Conservation (phyloP, 2,329 filamentous ascomycete species). For the Diaporthe sp. region DNA sequence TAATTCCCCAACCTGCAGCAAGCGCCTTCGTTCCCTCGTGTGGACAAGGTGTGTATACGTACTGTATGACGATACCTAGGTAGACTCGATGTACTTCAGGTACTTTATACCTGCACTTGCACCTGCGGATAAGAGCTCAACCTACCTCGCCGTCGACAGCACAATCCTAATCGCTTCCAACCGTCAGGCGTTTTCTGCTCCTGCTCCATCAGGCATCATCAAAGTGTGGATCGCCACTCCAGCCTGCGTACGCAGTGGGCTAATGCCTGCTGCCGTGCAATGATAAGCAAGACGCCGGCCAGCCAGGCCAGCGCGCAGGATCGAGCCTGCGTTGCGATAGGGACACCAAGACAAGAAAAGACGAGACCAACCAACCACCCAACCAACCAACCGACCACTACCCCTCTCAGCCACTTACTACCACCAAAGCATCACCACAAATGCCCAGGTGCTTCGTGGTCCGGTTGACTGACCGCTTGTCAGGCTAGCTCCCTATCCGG, state of each 20-base stretch:
- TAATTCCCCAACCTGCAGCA: constrained; percentile 30
- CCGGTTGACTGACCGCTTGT: constrained; percentile 13
- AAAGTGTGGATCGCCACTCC: constrained; percentile 3
- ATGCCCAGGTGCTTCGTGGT: not conserved
- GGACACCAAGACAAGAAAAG: constrained; percentile 5
- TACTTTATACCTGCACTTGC: not conserved
- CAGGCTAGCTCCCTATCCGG: not conserved
- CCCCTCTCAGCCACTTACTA: constrained; percentile 9
- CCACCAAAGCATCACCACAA: constrained; percentile 2
- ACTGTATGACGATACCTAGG: not conserved
- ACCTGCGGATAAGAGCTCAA: not conserved
- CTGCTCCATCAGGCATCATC: constrained; percentile 14
- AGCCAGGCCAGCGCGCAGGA: not conserved
- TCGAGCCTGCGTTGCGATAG: constrained; percentile 13
- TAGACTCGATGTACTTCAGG: not conserved
- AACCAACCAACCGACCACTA: not conserved
- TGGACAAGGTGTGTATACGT: not conserved
- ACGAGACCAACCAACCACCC: not conserved
- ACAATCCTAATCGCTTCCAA: not conserved
- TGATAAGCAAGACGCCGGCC: constrained; percentile 14
- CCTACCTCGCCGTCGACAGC: not conserved
- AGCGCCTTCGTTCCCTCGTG: not conserved
- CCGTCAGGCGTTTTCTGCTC: not conserved
- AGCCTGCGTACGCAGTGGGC: not conserved
- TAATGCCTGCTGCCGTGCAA: not conserved